Evolutionary conservation across 768 basidiomycete genomes (phyloP).

Genomic region (Coprinopsis marcescibilis): DNA sequence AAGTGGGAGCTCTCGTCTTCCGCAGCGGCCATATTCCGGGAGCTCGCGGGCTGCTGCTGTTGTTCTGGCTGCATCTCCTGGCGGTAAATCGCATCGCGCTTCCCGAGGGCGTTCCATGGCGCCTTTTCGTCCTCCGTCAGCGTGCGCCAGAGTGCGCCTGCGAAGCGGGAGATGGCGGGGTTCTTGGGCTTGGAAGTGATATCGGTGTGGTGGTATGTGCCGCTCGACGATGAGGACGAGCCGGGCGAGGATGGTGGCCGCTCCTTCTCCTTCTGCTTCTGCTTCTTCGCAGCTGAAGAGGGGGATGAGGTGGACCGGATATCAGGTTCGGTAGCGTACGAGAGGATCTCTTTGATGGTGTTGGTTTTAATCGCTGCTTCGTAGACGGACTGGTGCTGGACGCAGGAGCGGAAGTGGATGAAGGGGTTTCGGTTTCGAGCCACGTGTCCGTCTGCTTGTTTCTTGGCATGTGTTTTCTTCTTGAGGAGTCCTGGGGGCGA

Average conservation of each 20-base stretch:
- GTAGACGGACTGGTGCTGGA: conserved; percentile 49
- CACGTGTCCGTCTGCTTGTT: conserved; percentile 49
- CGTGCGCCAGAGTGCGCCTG: not conserved
- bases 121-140: not conserved
- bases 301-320: no score
- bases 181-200: no score
- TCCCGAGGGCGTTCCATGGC: not conserved
- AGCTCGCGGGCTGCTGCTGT: not conserved
- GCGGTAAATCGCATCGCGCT: not conserved
- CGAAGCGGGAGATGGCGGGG: not conserved
- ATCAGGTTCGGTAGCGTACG: not conserved
- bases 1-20: not conserved
- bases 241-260: no score
- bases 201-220: not conserved
- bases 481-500: not conserved
- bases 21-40: not conserved
- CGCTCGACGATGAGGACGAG: not conserved
- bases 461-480: conserved; percentile 36
- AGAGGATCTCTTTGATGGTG: not conserved
- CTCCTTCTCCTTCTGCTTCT: no score
- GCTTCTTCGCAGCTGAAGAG: no score
- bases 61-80: not conserved
- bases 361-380: not conserved
- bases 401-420: conserved; percentile 73
- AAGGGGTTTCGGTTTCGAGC: conserved; percentile 75